Evolutionary conservation across 371 early-diverging fungal genomes (phyloP).

Genomic region (Polyrhizophydium stewartii): DNA sequence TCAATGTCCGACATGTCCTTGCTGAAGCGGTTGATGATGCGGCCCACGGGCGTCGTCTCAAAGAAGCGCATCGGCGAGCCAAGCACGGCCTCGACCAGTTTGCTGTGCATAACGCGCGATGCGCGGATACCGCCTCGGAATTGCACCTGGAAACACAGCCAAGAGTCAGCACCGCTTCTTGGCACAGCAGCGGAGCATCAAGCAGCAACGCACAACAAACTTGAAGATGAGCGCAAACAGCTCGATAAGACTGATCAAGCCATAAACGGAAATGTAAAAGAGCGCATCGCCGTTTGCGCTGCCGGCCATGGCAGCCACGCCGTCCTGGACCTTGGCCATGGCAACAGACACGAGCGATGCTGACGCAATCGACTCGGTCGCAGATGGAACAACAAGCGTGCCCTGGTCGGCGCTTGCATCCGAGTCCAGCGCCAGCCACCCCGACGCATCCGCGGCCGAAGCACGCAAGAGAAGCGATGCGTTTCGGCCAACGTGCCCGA

Average conservation of each 20-base stretch:
- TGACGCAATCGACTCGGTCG: too few relatives aligned
- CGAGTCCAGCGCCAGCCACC: too few relatives aligned
- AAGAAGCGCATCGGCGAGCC: conserved; percentile 64
- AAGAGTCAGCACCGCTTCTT: too few relatives aligned
- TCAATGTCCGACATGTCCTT: conserved; percentile 31
- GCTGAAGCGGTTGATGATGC: conserved; percentile 59
- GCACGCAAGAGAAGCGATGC: too few relatives aligned
- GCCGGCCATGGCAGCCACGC: too few relatives aligned
- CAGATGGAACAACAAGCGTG: too few relatives aligned
- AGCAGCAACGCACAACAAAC: background rate
- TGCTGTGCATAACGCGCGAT: conserved; percentile 17
- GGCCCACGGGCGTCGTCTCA: conserved; percentile 76
- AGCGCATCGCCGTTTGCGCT: background rate
- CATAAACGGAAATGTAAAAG: conserved; percentile 9
- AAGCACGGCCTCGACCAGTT: conserved; percentile 17
- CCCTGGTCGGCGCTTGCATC: too few relatives aligned
- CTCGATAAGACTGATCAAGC: conserved; percentile 7
- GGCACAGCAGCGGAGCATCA: background rate
- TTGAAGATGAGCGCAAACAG: conserved; percentile 8
- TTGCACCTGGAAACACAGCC: background rate
- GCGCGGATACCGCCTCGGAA: conserved; percentile 6
- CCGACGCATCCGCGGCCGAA: too few relatives aligned
- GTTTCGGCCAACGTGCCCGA: conserved; percentile 1
- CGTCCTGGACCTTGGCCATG: too few relatives aligned
- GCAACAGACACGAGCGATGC: too few relatives aligned